Conservation (phyloP, 352 stramenopile genomes). For the Hyaloperonospora brassicae region DNA sequence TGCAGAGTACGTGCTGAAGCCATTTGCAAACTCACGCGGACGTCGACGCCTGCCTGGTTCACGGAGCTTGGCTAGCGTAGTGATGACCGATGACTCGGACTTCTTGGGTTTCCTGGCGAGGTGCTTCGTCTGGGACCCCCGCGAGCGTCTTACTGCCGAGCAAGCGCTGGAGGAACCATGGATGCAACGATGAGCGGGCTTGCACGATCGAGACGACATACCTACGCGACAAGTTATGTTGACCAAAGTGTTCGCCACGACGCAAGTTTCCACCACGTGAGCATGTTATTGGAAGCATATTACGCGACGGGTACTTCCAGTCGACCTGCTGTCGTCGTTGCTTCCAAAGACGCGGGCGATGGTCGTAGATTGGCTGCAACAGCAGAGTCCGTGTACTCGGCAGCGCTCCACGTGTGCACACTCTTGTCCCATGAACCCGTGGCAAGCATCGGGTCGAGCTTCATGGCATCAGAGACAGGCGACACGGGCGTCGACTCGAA, state of each 20-base stretch:
- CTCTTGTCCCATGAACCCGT: conserved; percentile 64
- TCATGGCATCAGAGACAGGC: conserved; percentile 3
- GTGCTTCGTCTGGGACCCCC: conserved; percentile 64
- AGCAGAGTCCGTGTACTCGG: conserved; percentile 19
- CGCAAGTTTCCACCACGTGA: conserved; percentile 5
- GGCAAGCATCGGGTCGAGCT: conserved; percentile 23
- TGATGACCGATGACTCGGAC: conserved; percentile 40
- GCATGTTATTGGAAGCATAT: conserved; percentile 7
- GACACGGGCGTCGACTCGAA: conserved; percentile 29
- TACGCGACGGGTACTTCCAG: conserved; percentile 20
- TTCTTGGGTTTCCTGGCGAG: conserved; percentile 57
- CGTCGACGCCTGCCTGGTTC: conserved; percentile 36
- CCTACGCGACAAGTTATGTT: too few species aligned
- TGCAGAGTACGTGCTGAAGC: conserved; percentile 31
- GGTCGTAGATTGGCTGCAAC: background rate
- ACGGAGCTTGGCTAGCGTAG: conserved; percentile 26
- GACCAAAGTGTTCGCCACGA: background rate
- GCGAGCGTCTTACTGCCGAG: conserved; percentile 45
- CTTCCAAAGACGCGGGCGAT: background rate
- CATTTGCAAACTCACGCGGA: conserved; percentile 57
- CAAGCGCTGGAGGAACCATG: conserved; percentile 56
- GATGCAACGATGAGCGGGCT: conserved; percentile 21
- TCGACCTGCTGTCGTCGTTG: conserved; percentile 8
- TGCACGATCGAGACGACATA: too few species aligned
- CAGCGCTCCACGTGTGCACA: conserved; percentile 38